Evolutionary conservation across 2,329 filamentous ascomycete genomes (phyloP).

Genomic region (Calcarisporium arbuscula): DNA sequence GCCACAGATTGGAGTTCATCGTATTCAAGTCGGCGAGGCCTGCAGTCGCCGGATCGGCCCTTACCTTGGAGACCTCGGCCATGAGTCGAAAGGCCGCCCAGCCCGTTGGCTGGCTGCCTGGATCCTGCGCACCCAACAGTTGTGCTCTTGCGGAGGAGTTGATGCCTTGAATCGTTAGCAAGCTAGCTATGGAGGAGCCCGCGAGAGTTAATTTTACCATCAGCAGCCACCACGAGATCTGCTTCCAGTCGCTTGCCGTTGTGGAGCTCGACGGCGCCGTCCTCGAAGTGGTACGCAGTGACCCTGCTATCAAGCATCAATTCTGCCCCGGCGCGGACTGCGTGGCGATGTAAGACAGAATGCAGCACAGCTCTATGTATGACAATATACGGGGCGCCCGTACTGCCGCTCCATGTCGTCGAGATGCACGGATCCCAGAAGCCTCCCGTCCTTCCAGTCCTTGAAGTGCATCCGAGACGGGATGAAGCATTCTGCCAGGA

Average conservation of each 20-base stretch:
- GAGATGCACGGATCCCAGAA: constrained; percentile 12
- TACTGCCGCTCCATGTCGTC: constrained; percentile 17
- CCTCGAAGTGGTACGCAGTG: constrained; percentile 14
- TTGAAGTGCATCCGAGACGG: constrained; percentile 16
- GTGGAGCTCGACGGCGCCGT: constrained; percentile 13
- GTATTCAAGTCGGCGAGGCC: constrained; percentile 25
- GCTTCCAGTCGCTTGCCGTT: constrained; percentile 17
- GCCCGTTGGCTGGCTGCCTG: constrained; percentile 20
- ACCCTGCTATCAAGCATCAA: constrained; percentile 19
- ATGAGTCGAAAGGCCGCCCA: constrained; percentile 35
- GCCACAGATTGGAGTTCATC: constrained; percentile 19
- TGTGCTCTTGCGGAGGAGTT: constrained; percentile 21
- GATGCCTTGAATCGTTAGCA: constrained; percentile 6
- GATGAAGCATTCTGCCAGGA: constrained; percentile 11
- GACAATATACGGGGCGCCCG: constrained; percentile 25
- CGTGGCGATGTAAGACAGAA: constrained; percentile 21
- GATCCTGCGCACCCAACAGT: constrained; percentile 9
- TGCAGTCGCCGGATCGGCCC: constrained; percentile 22
- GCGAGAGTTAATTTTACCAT: constrained; percentile 18
- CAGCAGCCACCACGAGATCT: constrained; percentile 28
- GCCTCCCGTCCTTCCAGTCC: constrained; percentile 17
- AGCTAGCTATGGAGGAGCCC: neutral
- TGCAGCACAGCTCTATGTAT: constrained; percentile 30
- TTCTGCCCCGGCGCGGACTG: constrained; percentile 17
- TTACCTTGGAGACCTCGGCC: constrained; percentile 29